Percentiles rank a stretch among this genome's conserved stretches.
phyloP scores from a whole-genome alignment of 352 stramenopile species.

The Globisporangium middletonii region DNA sequence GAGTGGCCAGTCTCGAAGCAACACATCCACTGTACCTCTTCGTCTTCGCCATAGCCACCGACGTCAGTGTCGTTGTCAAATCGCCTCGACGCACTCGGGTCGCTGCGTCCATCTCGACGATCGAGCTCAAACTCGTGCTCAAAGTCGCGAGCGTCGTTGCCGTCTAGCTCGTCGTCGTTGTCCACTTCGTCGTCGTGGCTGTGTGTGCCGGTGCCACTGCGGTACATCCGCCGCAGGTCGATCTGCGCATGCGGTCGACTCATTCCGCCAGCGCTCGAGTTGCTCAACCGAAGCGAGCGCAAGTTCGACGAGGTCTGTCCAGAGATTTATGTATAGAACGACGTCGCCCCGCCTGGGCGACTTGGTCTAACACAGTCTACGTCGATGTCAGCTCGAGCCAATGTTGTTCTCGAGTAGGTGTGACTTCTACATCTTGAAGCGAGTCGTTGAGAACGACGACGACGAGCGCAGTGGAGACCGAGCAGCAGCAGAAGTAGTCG shows the following conservation, averaged over 20 bases:
- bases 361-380: too few species aligned
- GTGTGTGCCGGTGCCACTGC: background rate
- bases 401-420: too few species aligned
- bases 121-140: background rate
- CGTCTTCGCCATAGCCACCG: constrained; percentile 8
- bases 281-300: background rate
- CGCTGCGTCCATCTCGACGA: background rate
- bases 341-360: too few species aligned
- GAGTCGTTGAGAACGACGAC: background rate
- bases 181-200: background rate
- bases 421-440: too few species aligned
- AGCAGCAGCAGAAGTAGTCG: background rate
- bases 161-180: background rate
- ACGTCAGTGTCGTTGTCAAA: background rate
- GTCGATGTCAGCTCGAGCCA: too few species aligned
- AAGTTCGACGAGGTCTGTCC: too few species aligned
- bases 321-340: too few species aligned
- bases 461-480: constrained; percentile 4
- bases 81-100: background rate
- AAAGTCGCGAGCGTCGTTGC: background rate
- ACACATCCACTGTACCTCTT: constrained; percentile 14
- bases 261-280: background rate
- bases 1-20: too few species aligned
- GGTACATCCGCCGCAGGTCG: constrained; percentile 2
- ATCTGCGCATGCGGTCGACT: constrained; percentile 6